Evolutionary conservation across 768 basidiomycete species (phyloP), one percentile per base, ranked within the genome.

Genomic region (Russula ochroleuca): DNA sequence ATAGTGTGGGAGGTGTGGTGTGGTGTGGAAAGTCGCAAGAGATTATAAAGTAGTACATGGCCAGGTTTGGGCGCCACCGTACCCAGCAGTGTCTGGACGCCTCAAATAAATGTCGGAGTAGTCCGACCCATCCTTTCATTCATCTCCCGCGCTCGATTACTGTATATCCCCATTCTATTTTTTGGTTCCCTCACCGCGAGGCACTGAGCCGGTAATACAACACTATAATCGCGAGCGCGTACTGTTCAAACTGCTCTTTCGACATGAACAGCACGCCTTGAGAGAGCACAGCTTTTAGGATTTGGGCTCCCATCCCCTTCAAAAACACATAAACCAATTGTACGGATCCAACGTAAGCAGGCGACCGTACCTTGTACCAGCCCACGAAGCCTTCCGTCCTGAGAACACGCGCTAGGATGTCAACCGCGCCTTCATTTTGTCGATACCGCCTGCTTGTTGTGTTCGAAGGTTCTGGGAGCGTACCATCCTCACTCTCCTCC

Each of bases 191-290:
- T 60, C 67, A 53, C 28, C n/a, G 3, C 15, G 43, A 47, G 1
- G n/a, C 33, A 23, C 56, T 23, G 38, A 64, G 31, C 9, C 66
- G 57, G 49, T 57, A 59, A 25, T 4, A 75, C 47, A 87, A 63
- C 25, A 85, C 73, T 79, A 92, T 85, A 63, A 94, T 81, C 14
- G 80, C 75, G 59, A 93, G 77, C 1, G 92, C 87, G 83, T 89
- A 96, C 5, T 83, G 84, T 73, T 99, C 97, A 70, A 99, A 95
- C 71, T 94, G 91, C 71, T 98, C 96, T 76, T 99, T 99, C 67
- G 94, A 92, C 78, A 96, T 89, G 79, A 99, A 99, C 58, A 98
- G 77, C 67, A 99, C 80, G 2, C 94, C 96, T 74, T 99, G 97
- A 9, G 93, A 91, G 15, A 99, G 76, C 14, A 98, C 95, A 0